Percentiles rank a stretch among this genome's conserved stretches.
Evolutionary conservation across 2,329 filamentous ascomycete genomes (phyloP).

Genomic region (Torrubiella hemipterigena): DNA sequence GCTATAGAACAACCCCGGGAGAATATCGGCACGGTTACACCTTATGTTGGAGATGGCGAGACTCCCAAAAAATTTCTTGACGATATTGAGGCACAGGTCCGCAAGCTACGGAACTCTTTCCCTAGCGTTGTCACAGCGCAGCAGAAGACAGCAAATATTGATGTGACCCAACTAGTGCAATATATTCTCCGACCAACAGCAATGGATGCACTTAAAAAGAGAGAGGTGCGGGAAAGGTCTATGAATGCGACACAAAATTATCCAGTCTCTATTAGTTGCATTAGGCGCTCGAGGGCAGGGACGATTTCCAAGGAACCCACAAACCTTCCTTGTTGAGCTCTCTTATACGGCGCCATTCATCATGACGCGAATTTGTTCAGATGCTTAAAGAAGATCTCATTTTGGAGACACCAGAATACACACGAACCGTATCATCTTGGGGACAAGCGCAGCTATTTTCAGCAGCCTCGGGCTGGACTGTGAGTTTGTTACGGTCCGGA

Average conservation of each 20-base stretch:
- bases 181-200: not conserved
- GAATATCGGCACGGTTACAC: conserved; percentile 3
- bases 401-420: too few species aligned
- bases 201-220: conserved; percentile 1
- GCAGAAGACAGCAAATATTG: conserved; percentile 1
- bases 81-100: conserved; percentile 1
- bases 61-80: conserved; percentile 1
- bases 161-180: conserved; percentile 2
- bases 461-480: too few species aligned
- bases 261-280: conserved; percentile 2
- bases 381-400: too few species aligned
- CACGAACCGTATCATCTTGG: too few species aligned
- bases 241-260: not conserved
- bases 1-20: conserved; percentile 2
- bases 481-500: too few species aligned
- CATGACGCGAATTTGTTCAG: too few species aligned
- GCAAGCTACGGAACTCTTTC: not conserved
- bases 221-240: conserved; percentile 1
- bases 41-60: conserved; percentile 4
- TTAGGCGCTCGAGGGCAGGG: conserved; percentile 2
- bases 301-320: conserved; percentile 1
- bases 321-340: not conserved
- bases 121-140: not conserved
- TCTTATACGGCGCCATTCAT: too few species aligned
- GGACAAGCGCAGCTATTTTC: too few species aligned